phyloP scores from a whole-genome alignment of 176 grass and related monocot species.

The Eragrostis curvula region DNA sequence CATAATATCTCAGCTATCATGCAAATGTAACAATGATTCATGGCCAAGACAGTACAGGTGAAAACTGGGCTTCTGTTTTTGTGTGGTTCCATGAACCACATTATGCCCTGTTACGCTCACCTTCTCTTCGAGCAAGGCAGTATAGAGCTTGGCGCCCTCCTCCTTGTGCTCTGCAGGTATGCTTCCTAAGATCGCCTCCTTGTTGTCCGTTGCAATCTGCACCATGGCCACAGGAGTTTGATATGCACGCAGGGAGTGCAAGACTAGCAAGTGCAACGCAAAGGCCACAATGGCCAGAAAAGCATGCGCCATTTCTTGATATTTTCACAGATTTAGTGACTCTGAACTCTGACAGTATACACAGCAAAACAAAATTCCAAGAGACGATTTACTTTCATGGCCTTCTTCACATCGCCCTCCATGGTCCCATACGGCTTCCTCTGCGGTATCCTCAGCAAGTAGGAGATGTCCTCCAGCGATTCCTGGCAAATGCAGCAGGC shows the following conservation, averaged over 20 bases:
- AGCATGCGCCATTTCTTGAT: neutral
- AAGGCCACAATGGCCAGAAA: conserved; percentile 2
- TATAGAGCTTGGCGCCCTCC: conserved; percentile 72
- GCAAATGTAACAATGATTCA: neutral
- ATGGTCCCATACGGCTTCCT: conserved; percentile 90
- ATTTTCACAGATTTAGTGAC: neutral
- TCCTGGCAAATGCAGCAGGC: conserved; percentile 56
- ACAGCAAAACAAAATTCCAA: neutral
- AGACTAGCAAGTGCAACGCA: conserved; percentile 15
- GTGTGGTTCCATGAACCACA: neutral
- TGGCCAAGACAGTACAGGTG: neutral
- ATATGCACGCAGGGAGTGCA: conserved; percentile 16
- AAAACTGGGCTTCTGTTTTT: neutral
- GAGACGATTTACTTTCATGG: conserved; percentile 64
- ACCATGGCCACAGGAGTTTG: conserved; percentile 16
- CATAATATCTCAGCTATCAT: conserved; percentile 36
- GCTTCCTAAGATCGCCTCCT: conserved; percentile 75
- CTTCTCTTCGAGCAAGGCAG: conserved; percentile 81
- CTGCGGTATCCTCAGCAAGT: conserved; percentile 93
- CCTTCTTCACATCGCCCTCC: conserved; percentile 88
- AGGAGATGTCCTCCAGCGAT: conserved; percentile 92
- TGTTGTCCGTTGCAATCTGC: conserved; percentile 81
- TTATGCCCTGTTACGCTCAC: conserved; percentile 34
- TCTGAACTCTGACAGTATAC: neutral
- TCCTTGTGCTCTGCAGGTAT: conserved; percentile 72